Base-by-base conservation (phyloP, 768 basidiomycete species). In the Sporobolomyces roseus region DNA sequence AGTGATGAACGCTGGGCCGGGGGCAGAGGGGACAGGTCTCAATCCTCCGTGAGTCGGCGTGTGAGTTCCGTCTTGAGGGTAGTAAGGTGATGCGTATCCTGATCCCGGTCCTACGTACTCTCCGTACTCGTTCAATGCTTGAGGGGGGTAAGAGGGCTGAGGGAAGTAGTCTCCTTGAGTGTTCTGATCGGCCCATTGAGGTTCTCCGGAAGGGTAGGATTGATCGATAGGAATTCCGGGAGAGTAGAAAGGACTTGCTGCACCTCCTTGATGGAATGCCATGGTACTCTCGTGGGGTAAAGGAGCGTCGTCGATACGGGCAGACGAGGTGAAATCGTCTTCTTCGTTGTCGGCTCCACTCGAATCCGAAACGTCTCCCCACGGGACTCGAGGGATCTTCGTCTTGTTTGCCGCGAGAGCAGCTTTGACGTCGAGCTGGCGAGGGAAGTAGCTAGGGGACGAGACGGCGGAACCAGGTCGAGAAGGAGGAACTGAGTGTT, bases 391-490 rank as follows among this genome's bases (percentile, higher is more conserved):
- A 14, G 71, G 61, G 2, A 33, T 62, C 56, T 60, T 58, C 19
- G 43, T 38, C 58, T 68, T 65, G 43, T 30, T 30, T 1, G 56
- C 62, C 13, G 56, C 25, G n/a, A 55, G 58, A 9, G 29, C n/a
- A 14, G 38, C 52, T 38, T 52, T 45, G 30, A 59, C 35, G 19
- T 69, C 67, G 61, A 72, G 66, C 30, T 64, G 61, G 10, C 64
- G 60, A 17, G 71, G 67, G 38, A 72, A 72, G 56, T 68, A 72
- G 46, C 63, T 51, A 12, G 71, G 71, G 25, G 65, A 68, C 10
- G 64, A 66, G 9, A 51, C 35, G 38, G 71, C 71, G 19, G 55
- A 59, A 7, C 63, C 53, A 13, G 61, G 61, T 17, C 49, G 35
- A 2, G 68, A 70, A 10, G 60, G 54, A 0, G 68, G 59, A 10